Conservation (phyloP, 1,139 yeast genomes). For the Cylindricascospora bacillispora region DNA sequence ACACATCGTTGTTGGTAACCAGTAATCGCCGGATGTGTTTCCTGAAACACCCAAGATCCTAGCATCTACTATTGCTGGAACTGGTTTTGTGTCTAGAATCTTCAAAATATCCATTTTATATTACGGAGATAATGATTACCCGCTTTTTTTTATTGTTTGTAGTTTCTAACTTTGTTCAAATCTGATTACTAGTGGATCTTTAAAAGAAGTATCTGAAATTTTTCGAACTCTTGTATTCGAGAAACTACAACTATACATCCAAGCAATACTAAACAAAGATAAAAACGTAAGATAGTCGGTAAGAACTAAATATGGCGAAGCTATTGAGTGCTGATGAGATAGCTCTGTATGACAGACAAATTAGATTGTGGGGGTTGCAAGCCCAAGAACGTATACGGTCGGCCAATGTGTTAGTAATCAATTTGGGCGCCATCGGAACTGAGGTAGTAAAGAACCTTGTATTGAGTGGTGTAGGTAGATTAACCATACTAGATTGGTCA, state of each 20-base stretch:
- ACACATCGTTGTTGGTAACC: slow-evolving; percentile 76
- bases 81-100: slow-evolving; percentile 75
- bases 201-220: no score
- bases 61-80: slow-evolving; percentile 58
- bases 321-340: slow-evolving; percentile 51
- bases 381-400: slow-evolving; percentile 75
- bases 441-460: slow-evolving; percentile 78
- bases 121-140: background rate
- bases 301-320: no score
- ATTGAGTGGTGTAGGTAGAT: slow-evolving; percentile 74
- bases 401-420: slow-evolving; percentile 56
- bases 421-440: slow-evolving; percentile 60
- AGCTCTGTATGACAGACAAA: slow-evolving; percentile 89
- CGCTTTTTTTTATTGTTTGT: background rate
- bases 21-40: slow-evolving; percentile 53
- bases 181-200: no score
- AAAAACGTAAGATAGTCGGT: no score
- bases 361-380: slow-evolving; percentile 91
- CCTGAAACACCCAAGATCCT: slow-evolving; percentile 24
- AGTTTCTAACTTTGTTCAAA: no score
- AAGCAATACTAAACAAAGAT: no score
- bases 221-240: no score
- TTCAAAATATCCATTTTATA: slow-evolving; percentile 54
- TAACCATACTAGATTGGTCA: slow-evolving; percentile 56
- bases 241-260: no score